A percentile compares a stretch with the other conserved stretches of the same genome.
Conservation (phyloP, 306 rosid genomes). For the Echinosophora koreensis region DNA sequence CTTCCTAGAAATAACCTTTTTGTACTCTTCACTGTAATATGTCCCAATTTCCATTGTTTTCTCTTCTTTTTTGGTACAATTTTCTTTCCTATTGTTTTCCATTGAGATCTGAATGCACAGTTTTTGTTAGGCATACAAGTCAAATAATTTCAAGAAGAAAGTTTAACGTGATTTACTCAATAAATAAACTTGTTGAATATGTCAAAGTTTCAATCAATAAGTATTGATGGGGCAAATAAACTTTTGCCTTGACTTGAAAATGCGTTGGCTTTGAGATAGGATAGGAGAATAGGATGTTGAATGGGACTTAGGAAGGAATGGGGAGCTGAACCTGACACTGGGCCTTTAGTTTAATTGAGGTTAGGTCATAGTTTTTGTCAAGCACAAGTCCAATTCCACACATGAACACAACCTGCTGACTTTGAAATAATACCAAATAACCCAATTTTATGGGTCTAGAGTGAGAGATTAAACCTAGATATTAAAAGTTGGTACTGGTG, state of each 20-base stretch:
- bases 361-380: constrained; percentile 34
- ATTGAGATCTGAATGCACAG: neutral
- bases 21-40: neutral
- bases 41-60: neutral
- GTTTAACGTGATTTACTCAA: neutral
- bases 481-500: neutral
- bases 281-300: neutral
- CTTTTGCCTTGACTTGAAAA: neutral
- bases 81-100: no score
- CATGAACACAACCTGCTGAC: neutral
- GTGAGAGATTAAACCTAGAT: neutral
- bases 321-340: constrained; percentile 45
- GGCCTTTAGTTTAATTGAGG: neutral
- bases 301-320: constrained; percentile 41
- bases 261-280: neutral
- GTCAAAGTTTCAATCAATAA: neutral
- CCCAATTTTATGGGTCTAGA: neutral
- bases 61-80: no score
- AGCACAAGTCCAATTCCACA: constrained; percentile 24
- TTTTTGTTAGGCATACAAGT: constrained; percentile 17
- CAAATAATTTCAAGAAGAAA: constrained; percentile 14
- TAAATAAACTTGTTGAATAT: neutral
- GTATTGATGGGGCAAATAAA: neutral
- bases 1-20: neutral
- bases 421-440: constrained; percentile 11